A percentile compares a stretch with the other conserved stretches of the same genome.
These are phyloP conservation scores for Fragilariopsis cylindrus DNA, from an alignment of 108 stramenopile species.

Conservation along the genomic window DNA sequence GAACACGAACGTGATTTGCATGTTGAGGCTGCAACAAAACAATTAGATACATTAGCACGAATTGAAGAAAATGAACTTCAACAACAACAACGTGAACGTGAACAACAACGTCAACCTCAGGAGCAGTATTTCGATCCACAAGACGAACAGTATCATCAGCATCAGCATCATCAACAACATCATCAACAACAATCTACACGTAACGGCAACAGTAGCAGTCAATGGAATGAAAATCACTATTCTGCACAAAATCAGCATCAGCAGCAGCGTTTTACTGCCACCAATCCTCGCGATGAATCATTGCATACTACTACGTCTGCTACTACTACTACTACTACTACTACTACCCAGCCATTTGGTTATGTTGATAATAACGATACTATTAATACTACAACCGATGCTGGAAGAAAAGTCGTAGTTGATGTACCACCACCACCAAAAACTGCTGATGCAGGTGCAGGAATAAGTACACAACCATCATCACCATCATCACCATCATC, in stretches of 20 bases:
- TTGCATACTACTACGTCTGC: too few relatives aligned
- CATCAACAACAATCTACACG: background rate
- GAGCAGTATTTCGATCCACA: background rate
- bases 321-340: too few relatives aligned
- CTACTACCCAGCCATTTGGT: too few relatives aligned
- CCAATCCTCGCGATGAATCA: too few relatives aligned
- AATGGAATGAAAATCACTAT: too few relatives aligned
- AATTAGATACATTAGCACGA: slow-evolving; percentile 64
- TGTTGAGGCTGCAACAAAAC: slow-evolving; percentile 76
- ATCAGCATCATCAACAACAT: background rate
- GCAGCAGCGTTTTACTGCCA: too few relatives aligned
- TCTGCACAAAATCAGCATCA: too few relatives aligned
- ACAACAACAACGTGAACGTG: background rate
- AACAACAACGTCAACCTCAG: background rate
- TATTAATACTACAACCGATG: background rate
- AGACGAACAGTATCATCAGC: background rate
- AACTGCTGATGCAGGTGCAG: slow-evolving; percentile 31
- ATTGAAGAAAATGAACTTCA: slow-evolving; percentile 47
- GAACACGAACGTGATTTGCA: slow-evolving; percentile 69
- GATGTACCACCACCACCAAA: background rate
- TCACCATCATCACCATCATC: background rate
- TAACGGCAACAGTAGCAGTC: too few relatives aligned
- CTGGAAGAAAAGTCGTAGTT: background rate
- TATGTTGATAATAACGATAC: too few relatives aligned
- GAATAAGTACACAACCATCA: slow-evolving; percentile 12